Base-by-base conservation (phyloP, 768 basidiomycete species). In the Panellus pusillus region DNA sequence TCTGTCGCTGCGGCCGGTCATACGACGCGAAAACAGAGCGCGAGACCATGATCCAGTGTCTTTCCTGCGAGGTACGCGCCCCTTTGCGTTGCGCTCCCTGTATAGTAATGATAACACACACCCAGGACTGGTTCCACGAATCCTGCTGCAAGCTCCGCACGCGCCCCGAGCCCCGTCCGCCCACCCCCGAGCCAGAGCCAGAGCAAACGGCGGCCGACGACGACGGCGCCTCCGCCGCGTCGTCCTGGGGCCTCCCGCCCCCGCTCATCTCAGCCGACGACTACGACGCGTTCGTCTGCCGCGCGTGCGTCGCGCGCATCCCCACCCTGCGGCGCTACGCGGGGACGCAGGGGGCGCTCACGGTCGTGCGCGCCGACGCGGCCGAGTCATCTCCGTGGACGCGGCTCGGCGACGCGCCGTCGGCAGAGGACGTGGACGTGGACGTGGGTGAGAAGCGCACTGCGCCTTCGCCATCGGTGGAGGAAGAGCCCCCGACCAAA, bases 81-180 rank as follows among this genome's bases (percentile, higher is more conserved):
- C 44, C 38, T 44, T 53, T 41, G 13, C 18, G 39, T 50, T 56
- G 17, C 47, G 37, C 36, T 42, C 17, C 47, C 44, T 47, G 17
- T 29, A 50, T 40, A n/a, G 48, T 29, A 27, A 12, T n/a, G 35
- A 31, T 50, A 41, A 54, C 32, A 32, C 4, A 35, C 4, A 36
- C 13, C n/a, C 57, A 92, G 90, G 91, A 93, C 64, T 93, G 91
- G 91, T 93, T 85, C 68, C 91, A 93, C 61, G 91, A 93, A 72
- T 92, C 89, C 11, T 93, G 91, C 63, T 82, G 91, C 61, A 87
- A 90, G 68, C 76, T 93, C 39, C 80, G 89, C 55, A 81, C 86
- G 66, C 79, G 79, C 18, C 88, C 87, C 9, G 59, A 70, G 6
- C 77, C 78, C 9, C 75, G 80, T 52, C 76, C 71, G 44, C 56